phyloP scores from a whole-genome alignment of 768 basidiomycete species.

The Phaeotremella fagi region DNA sequence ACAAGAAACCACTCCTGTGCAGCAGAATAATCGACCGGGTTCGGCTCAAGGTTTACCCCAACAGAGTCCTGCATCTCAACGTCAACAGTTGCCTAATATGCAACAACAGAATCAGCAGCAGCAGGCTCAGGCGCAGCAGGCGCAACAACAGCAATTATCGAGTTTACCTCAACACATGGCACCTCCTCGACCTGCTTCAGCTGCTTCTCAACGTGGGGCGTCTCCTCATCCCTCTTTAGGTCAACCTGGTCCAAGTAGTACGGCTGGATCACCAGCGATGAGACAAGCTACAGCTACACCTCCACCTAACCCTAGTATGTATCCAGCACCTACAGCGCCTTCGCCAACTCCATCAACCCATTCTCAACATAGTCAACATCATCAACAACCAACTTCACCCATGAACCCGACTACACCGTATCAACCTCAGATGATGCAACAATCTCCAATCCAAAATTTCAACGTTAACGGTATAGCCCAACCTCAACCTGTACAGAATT shows the following conservation, averaged over 20 bases:
- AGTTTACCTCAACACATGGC: conserved; percentile 38
- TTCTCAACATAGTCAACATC: conserved; percentile 29
- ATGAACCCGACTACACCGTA: neutral
- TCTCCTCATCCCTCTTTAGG: conserved; percentile 19
- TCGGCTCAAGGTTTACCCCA: neutral
- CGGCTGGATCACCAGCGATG: conserved; percentile 12
- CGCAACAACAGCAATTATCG: conserved; percentile 19
- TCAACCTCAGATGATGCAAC: conserved; percentile 5
- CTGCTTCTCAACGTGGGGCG: conserved; percentile 33
- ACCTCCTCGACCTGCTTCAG: conserved; percentile 36
- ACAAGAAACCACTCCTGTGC: neutral
- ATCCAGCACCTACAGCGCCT: conserved; percentile 6
- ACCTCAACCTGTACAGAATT: neutral
- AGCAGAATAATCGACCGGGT: conserved; percentile 1
- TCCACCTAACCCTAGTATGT: conserved; percentile 14
- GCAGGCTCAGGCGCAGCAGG: conserved; percentile 4
- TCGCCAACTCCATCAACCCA: conserved; percentile 26
- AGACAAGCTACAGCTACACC: conserved; percentile 8
- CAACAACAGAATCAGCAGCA: conserved; percentile 15
- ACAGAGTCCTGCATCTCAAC: neutral
- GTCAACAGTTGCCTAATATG: conserved; percentile 12
- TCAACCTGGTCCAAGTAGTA: conserved; percentile 8
- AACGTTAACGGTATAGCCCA: conserved; percentile 11
- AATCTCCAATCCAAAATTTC: conserved; percentile 5
- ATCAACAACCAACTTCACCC: neutral